phyloP scores from a whole-genome alignment of 495 filamentous ascomycete genomes.

The Gamarada debralockiae region DNA sequence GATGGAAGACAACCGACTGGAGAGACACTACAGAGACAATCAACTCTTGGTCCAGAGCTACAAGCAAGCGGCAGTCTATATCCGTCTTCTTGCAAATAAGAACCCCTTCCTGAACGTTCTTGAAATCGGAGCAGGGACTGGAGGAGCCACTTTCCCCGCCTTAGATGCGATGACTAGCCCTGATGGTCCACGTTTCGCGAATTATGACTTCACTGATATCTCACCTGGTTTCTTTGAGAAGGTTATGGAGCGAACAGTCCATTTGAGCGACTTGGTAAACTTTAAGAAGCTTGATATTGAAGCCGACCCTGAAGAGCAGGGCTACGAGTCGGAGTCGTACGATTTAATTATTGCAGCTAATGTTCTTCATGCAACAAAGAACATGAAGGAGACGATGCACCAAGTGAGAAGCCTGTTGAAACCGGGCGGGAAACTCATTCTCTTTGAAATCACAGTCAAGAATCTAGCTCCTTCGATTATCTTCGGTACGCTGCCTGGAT shows the following conservation, averaged over 20 bases:
- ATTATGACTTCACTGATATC: constrained; percentile 48
- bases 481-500: constrained; percentile 43
- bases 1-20: not conserved
- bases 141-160: constrained; percentile 31
- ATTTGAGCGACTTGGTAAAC: constrained; percentile 15
- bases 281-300: constrained; percentile 43
- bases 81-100: constrained; percentile 25
- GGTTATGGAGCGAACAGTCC: constrained; percentile 40
- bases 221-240: constrained; percentile 43
- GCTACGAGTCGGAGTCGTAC: constrained; percentile 40
- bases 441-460: constrained; percentile 24
- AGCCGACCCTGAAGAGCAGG: constrained; percentile 39
- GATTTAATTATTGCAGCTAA: constrained; percentile 50
- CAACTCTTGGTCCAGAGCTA: not conserved
- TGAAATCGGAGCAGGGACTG: constrained; percentile 45
- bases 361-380: constrained; percentile 48
- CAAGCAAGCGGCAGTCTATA: not conserved
- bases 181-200: not conserved
- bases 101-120: constrained; percentile 38
- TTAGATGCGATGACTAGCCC: constrained; percentile 8
- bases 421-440: constrained; percentile 11
- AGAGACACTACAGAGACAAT: not conserved
- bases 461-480: constrained; percentile 32
- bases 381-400: constrained; percentile 41
- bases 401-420: constrained; percentile 36